A percentile compares a stretch with the other conserved stretches of the same genome.
phyloP scores from a whole-genome alignment of 352 stramenopile species.

The Thalassiosira ordinaria region DNA sequence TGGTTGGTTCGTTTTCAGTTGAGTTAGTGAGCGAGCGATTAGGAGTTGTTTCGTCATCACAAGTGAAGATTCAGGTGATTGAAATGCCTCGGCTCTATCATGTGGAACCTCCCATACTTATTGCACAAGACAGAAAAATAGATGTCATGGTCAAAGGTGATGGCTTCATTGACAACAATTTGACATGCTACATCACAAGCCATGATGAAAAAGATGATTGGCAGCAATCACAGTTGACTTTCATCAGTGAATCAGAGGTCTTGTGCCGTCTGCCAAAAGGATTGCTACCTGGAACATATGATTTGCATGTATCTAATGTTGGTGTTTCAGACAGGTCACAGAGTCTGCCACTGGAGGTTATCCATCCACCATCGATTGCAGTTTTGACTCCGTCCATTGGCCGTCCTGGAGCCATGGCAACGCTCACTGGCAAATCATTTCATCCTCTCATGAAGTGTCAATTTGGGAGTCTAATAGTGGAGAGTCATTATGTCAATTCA shows the following conservation, averaged over 20 bases:
- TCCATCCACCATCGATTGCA: constrained; percentile 43
- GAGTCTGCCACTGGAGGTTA: constrained; percentile 27
- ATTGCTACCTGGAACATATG: constrained; percentile 23
- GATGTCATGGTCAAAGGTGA: constrained; percentile 48
- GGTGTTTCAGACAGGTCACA: constrained; percentile 4
- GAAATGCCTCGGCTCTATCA: constrained; percentile 29
- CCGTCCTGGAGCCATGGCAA: constrained; percentile 36
- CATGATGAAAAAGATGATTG: too few relatives aligned
- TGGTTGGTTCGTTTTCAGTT: constrained; percentile 25
- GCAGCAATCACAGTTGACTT: constrained; percentile 28
- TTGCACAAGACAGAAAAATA: constrained; percentile 20
- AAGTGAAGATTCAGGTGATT: constrained; percentile 39
- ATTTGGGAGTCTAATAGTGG: constrained; percentile 25
- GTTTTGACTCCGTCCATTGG: constrained; percentile 31
- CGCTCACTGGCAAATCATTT: constrained; percentile 50
- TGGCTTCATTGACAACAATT: constrained; percentile 47
- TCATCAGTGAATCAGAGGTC: constrained; percentile 34
- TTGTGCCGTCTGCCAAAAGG: constrained; percentile 36
- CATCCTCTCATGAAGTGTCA: constrained; percentile 47
- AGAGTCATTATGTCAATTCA: constrained; percentile 44
- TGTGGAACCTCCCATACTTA: constrained; percentile 33
- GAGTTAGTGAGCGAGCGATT: constrained; percentile 25
- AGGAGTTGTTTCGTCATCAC: constrained; percentile 33
- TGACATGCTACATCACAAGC: constrained; percentile 40
- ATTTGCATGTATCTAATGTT: constrained; percentile 50